Evolutionary conservation across 2,329 filamentous ascomycete genomes (phyloP).

Genomic region (Parafenestella ontariensis): DNA sequence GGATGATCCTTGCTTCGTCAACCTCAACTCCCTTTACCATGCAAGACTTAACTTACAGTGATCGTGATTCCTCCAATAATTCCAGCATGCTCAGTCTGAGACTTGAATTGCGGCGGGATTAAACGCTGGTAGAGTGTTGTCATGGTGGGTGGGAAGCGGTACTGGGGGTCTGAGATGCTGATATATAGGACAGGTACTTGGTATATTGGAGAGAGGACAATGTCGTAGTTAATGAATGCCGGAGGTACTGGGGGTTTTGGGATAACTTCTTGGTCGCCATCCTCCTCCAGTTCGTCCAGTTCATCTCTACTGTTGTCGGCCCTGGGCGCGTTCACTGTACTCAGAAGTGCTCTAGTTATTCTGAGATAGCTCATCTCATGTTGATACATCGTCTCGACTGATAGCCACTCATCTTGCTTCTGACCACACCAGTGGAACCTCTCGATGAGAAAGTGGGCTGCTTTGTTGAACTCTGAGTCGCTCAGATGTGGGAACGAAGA

Average conservation of each 20-base stretch:
- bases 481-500: conserved; percentile 39
- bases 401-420: conserved; percentile 32
- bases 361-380: conserved; percentile 23
- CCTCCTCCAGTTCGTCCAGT: conserved; percentile 16
- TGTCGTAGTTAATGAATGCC: conserved; percentile 46
- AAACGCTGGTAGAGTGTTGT: conserved; percentile 46
- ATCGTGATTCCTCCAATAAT: conserved; percentile 50
- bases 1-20: conserved; percentile 75
- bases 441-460: conserved; percentile 27
- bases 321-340: not conserved
- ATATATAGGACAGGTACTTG: conserved; percentile 56
- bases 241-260: not conserved
- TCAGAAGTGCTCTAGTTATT: conserved; percentile 28
- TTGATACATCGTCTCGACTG: conserved; percentile 23
- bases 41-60: conserved; percentile 30
- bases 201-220: conserved; percentile 54
- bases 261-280: conserved; percentile 36
- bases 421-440: conserved; percentile 18
- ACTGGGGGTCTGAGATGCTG: conserved; percentile 34
- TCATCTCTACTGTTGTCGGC: conserved; percentile 1
- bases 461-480: conserved; percentile 35
- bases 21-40: not conserved
- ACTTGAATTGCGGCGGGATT: conserved; percentile 41
- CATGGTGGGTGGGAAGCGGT: conserved; percentile 39
- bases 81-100: conserved; percentile 45